These are phyloP conservation scores for Moesziomyces sp. DNA, from an alignment of 1,284 basidiomycete species.

Conservation along the genomic window DNA sequence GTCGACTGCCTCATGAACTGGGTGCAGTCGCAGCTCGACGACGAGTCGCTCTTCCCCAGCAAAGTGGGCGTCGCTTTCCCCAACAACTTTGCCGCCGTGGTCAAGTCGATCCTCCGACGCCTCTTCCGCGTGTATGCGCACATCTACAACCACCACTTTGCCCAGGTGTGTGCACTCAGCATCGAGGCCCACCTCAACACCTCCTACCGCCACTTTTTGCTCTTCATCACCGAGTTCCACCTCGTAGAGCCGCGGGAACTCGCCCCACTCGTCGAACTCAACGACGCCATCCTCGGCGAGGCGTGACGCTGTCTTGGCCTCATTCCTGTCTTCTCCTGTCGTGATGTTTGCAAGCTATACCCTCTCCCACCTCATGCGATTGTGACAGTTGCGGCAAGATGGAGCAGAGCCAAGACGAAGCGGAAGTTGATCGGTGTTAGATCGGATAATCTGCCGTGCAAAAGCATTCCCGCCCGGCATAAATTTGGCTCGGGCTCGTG, in stretches of 20 bases:
- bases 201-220: conserved; percentile 96
- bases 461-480: not conserved
- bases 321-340: conserved; percentile 4
- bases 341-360: conserved; percentile 3
- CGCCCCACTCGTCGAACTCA: conserved; percentile 93
- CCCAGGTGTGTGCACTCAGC: conserved; percentile 95
- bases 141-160: conserved; percentile 99
- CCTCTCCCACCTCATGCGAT: not conserved
- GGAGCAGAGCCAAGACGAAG: too few species aligned
- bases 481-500: not conserved
- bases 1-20: conserved; percentile 99
- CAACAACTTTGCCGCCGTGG: conserved; percentile 86
- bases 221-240: conserved; percentile 97
- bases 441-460: not conserved
- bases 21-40: conserved; percentile 92
- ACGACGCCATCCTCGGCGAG: conserved; percentile 83
- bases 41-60: conserved; percentile 92
- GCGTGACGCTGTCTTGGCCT: conserved; percentile 14
- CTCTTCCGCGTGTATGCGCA: conserved; percentile 98
- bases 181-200: conserved; percentile 99
- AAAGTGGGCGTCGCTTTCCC: conserved; percentile 95
- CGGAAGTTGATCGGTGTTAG: not conserved
- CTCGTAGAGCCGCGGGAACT: conserved; percentile 98
- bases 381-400: too few species aligned
- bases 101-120: conserved; percentile 89